Evolutionary conservation across 108 stramenopile genomes (phyloP), one percentile per base, ranked within the genome.

Genomic region (Skeletonema potamos): DNA sequence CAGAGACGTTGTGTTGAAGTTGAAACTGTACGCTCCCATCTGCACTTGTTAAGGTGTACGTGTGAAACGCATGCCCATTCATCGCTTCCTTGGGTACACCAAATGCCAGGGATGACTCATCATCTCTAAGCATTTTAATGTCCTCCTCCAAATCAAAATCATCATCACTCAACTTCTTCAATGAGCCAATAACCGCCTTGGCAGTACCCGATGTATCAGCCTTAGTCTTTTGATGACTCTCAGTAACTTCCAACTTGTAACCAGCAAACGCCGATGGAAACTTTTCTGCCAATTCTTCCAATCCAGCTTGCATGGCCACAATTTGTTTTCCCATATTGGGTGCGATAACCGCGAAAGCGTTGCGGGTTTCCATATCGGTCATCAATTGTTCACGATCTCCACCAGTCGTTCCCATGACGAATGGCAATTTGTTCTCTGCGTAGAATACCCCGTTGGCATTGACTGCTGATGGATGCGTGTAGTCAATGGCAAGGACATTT

Each of bases 311-410:
- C 82, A 99, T 87, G n/a, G 98, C 98, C 12, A 99, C 98, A 81
- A 99, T 98, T 79, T 98, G 97, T 79, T 99, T 99, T 26, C 92
- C 97, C 99, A 99, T 99, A 79, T 99, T 99, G 41, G 98, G 99
- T 11, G 99, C 99, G 82, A 99, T 97, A 5, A 99, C 94, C 41
- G 96, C 97, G 69, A 90, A 96, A 68, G 91, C 88, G 18, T 76
- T 71, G 6, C 86, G 65, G 4, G 73, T 62, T 44, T 87, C 89
- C 30, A 96, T 86, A 58, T 92, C 94, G 2, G 73, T 54, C 70
- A 86, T 69, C 3, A 99, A 82, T 63, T 85, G 76, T 8, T 92
- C 96, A 43, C 96, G 89, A 70, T 97, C 97, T 7, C 95, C 96
- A 27, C 96, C 96, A 12, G 96, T 96, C 4, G 96, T 97, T 27